Evolutionary conservation across 164 flowering plant genomes (phyloP).

Genomic region (Piper betle): DNA sequence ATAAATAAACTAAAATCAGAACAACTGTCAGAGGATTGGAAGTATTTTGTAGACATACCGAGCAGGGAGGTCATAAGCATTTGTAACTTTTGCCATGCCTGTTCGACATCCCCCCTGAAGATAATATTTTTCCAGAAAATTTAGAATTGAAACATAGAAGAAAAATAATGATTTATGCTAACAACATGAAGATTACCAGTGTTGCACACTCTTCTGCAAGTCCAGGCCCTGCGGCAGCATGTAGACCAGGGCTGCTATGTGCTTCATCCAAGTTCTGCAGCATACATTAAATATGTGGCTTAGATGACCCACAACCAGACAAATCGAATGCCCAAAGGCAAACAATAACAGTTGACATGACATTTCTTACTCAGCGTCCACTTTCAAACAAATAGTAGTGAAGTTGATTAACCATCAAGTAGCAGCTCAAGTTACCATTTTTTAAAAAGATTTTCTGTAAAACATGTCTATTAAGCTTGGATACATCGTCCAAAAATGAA

Average conservation of each 20-base stretch:
- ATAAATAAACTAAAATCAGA: no score
- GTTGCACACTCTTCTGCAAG: slow-evolving; percentile 93
- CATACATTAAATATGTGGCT: not conserved
- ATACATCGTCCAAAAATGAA: not conserved
- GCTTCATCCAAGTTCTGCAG: slow-evolving; percentile 82
- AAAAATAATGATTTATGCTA: not conserved
- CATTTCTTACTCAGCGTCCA: no score
- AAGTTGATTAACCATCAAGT: no score
- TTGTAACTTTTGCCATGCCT: slow-evolving; percentile 97
- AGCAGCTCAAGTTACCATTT: no score
- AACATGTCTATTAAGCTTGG: not conserved
- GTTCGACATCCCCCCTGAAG: slow-evolving; percentile 95
- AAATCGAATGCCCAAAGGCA: not conserved
- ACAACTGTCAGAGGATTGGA: not conserved
- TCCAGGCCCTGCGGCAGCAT: slow-evolving; percentile 97
- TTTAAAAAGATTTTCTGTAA: no score
- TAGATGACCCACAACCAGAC: not conserved
- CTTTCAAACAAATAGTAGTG: no score
- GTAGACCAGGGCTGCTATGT: slow-evolving; percentile 92
- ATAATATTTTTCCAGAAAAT: not conserved
- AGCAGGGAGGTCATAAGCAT: slow-evolving; percentile 98
- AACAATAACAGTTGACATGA: not conserved
- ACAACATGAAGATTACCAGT: slow-evolving; percentile 35
- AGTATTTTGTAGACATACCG: slow-evolving; percentile 32
- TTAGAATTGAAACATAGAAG: not conserved